Base-by-base conservation (phyloP, 1,284 basidiomycete genomes). In the Sanguinoderma infundibulare region DNA sequence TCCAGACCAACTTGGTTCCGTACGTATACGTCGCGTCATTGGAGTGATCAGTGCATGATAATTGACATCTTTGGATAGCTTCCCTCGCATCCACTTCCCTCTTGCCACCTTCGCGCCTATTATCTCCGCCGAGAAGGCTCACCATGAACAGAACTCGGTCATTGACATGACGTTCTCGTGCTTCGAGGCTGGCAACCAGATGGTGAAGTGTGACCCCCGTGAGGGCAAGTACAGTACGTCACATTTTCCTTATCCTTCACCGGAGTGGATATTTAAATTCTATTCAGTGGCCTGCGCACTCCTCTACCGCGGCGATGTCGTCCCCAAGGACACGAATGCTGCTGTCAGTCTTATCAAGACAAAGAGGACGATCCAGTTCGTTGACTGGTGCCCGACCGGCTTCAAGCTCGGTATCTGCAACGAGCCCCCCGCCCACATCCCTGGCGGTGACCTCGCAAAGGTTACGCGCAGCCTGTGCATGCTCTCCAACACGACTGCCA, bases 141-240 rank as follows among this genome's bases (percentile, higher is more conserved):
- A 90, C 75, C 94, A 96, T 75, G 94, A 96, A 78, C 92, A 94
- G 83, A 96, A 96, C 85, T 93, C 91, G 47, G 94, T 96, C 60
- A 87, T 92, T 42, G 95, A 96, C 75, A 95, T 96, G 92, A 96
- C 94, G 68, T 94, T 93, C 80, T 92, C 93, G 32, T 95, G 92
- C 81, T 96, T 96, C 78, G 94, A 96, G 83, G 86, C 90, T 57
- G 92, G 92, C 70, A 95, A 95, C 82, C 94, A 96, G 81, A 95
- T 96, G 93, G 94, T 85, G 59, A 82, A 92, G 81, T 92, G 90
- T 70, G 91, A 92, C 74, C 90, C 90, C 57, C 82, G 90, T 65
- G 87, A 90, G 74, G 90, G 89, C 77, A 94, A 94, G 82, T 95
- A 94, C 82, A 95, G 92, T 87, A 73, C 70, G 86, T 80, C 44